phyloP scores from a whole-genome alignment of 225 moss, liverwort and hornwort genomes.

The Bryoerythrophyllum caledonicum region DNA sequence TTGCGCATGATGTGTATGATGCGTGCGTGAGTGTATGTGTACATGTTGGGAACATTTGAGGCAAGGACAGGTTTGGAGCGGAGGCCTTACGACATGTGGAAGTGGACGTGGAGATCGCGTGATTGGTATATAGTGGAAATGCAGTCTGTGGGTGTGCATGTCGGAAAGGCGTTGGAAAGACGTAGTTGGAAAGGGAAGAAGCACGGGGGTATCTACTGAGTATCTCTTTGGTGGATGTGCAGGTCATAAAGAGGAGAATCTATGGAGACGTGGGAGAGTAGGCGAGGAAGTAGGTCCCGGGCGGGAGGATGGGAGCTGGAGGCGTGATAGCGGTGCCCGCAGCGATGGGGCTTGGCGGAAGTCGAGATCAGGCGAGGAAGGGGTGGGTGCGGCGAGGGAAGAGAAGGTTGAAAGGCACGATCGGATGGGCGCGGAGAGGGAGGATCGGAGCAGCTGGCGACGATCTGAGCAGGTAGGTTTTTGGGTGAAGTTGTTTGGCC shows the following conservation, averaged over 20 bases:
- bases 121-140: not conserved
- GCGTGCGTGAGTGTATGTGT: not conserved
- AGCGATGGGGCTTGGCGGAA: slow-evolving; percentile 94
- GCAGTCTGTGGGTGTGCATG: not conserved
- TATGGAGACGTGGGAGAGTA: slow-evolving; percentile 72
- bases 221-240: not conserved
- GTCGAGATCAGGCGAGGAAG: slow-evolving; percentile 64
- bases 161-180: not conserved
- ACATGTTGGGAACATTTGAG: not conserved
- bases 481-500: not conserved
- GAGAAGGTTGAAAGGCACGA: slow-evolving; percentile 73
- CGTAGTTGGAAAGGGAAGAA: too few species aligned
- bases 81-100: not conserved
- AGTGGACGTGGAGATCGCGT: not conserved
- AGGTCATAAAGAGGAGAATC: slow-evolving; percentile 76
- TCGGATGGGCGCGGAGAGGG: slow-evolving; percentile 38
- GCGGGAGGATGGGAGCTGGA: slow-evolving; percentile 79
- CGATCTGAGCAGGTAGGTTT: slow-evolving; percentile 43
- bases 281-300: slow-evolving; percentile 62
- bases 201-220: not conserved
- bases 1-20: not conserved
- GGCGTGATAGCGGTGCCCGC: slow-evolving; percentile 62
- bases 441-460: slow-evolving; percentile 68
- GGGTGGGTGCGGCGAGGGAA: slow-evolving; percentile 45
- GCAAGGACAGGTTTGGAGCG: not conserved